Percentiles rank a stretch among this genome's conserved stretches.
Conservation (phyloP, 805 yeast genomes). For the Ogataea glucozyma region DNA sequence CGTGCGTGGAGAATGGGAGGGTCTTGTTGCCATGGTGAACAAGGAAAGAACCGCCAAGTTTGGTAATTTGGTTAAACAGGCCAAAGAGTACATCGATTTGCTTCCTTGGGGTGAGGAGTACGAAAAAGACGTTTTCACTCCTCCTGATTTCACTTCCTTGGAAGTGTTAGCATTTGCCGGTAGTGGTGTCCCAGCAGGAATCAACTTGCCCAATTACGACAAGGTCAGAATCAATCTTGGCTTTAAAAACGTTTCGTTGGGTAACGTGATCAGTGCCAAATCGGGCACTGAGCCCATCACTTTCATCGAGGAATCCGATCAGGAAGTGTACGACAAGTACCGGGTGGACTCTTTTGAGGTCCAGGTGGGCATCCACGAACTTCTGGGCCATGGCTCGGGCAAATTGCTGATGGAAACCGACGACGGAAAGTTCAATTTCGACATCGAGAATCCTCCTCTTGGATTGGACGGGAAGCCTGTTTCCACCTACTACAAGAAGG, state of each 20-base stretch:
- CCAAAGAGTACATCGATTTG: conserved; percentile 59
- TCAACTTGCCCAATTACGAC: conserved; percentile 90
- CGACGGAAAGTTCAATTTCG: conserved; percentile 72
- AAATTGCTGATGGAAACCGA: conserved; percentile 63
- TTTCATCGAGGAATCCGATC: conserved; percentile 56
- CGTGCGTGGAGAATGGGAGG: conserved; percentile 92
- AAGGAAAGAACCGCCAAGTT: conserved; percentile 83
- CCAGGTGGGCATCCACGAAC: conserved; percentile 91
- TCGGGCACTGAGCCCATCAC: conserved; percentile 69
- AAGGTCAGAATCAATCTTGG: conserved; percentile 83
- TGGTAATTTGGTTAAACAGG: conserved; percentile 64
- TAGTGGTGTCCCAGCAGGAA: conserved; percentile 90
- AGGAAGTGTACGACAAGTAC: conserved; percentile 63
- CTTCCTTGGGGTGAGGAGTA: conserved; percentile 78
- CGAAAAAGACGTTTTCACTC: conserved; percentile 84
- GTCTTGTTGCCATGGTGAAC: conserved; percentile 86
- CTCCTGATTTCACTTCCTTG: conserved; percentile 89
- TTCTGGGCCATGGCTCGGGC: conserved; percentile 91
- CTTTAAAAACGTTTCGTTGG: conserved; percentile 86
- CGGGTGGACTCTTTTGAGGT: conserved; percentile 85
- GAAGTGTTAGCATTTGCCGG: conserved; percentile 90
- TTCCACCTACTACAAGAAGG: conserved; percentile 68
- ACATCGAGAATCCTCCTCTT: conserved; percentile 58
- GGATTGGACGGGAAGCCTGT: conserved; percentile 64
- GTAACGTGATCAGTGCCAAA: conserved; percentile 78